Evolutionary conservation across 208 protist species (phyloP), one percentile per base, ranked within the genome.

Genomic region (Leptomonas seymouri): DNA sequence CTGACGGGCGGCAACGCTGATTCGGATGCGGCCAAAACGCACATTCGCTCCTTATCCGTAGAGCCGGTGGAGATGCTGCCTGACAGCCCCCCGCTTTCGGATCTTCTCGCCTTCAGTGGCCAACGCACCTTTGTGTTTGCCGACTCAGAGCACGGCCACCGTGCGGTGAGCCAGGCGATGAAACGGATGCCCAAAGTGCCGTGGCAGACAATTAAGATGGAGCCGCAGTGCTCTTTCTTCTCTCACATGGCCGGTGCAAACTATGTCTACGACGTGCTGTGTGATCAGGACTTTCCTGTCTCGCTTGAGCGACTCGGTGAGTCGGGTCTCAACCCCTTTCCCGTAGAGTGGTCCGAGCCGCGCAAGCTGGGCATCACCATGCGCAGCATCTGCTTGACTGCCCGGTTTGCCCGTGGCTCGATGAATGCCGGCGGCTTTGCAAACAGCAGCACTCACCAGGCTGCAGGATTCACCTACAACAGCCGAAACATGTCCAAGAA

Each of bases 291-390:
- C 76, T 96, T 91, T 57, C 86, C 87, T 45, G 69, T 78, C 15
- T 91, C 88, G 27, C 84, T 96, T 77, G 87, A 96, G 56, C 82
- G 85, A 7, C 64, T 96, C 15, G 88, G 85, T 14, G 88, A 93
- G 61, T 71, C 80, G 11, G 91, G 91, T n/a, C 63, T 96, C 21
- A 96, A 96, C 76, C 91, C 91, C 21, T 94, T 96, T 69, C 88
- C 91, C 0, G 88, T 96, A n/a, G 82, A 87, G 45, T 96, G 91
- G 89, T 87, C 87, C 16, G 88, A 96, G 73, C 89, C 87, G 12
- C 80, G 89, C 9, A 94, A 94, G 69, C 77, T 96, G 34, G 88
- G 91, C 16, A 85, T 96, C 25, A 82, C 82, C 7, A 94, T 96
- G 88, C 86, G 80, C n/a, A 87, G 84, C 50, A 76, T 96, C 23